Base-by-base conservation (phyloP, 805 yeast genomes). In the Nakazawaea holstii region DNA sequence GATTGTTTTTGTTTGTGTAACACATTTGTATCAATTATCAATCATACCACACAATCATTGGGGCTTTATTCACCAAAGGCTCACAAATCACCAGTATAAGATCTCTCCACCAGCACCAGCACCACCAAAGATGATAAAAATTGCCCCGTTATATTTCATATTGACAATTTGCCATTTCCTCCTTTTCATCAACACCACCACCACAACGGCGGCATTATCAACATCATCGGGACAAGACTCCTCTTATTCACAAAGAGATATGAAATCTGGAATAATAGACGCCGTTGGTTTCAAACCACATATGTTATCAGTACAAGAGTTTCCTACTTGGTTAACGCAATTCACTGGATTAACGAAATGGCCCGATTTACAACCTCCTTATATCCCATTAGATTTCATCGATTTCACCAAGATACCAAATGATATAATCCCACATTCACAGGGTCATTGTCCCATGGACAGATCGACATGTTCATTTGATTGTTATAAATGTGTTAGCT, bases 341-440 rank as follows among this genome's bases (percentile, higher is more conserved):
- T 74, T 87, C 53, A 88, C 97, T 1, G 91, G 92, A 0, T 59
- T 89, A 44, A 64, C 54, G 0, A 73, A 73, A 45, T 91, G 98
- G 98, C 98, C 98, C 0, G 91, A 84, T 0, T 60, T 77, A 39
- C 81, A 82, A 46, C 97, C 97, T 3, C 97, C 97, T 0, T 91
- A 87, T 61, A 83, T 91, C 35, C 90, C 95, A 2, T 65, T 87
- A 51, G 86, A 81, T 54, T 84, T 82, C 55, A 79, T 88, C 51
- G 77, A 86, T 57, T 65, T 87, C 40, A 52, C 57, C 6, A 57
- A 59, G 27, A 69, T 87, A 24, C 87, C 88, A 3, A 43, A 36
- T 3, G 56, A 64, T 6, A 64, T 69, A 49, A 68, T 74, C 20
- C 60, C 64, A 1, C 80, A 85, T 55, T 54, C 60, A 8, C 80